phyloP scores from a whole-genome alignment of 306 rosid genomes.

The Heteromeles arbutifolia region DNA sequence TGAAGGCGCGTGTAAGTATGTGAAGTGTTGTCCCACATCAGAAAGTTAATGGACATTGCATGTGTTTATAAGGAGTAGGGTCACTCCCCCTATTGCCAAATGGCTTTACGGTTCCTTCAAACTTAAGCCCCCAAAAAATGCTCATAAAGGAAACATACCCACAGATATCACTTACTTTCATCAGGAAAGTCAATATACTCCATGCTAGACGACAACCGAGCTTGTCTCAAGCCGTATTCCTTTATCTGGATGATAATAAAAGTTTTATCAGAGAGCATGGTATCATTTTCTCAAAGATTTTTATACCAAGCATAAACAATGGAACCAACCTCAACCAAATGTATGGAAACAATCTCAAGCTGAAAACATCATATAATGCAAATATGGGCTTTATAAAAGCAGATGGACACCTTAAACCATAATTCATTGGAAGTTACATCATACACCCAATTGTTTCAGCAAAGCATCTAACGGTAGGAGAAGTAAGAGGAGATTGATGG shows the following conservation, averaged over 20 bases:
- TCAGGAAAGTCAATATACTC: conserved; percentile 69
- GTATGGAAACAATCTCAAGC: background rate
- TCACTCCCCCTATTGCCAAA: too few species aligned
- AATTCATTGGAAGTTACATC: background rate
- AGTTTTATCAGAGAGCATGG: conserved; percentile 4
- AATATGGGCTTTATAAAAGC: background rate
- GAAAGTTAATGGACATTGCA: too few species aligned
- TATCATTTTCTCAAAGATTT: background rate
- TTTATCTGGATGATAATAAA: conserved; percentile 39
- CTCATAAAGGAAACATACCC: background rate
- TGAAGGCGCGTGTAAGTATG: too few species aligned
- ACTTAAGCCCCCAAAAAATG: background rate
- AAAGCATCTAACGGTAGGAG: background rate
- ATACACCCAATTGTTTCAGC: background rate
- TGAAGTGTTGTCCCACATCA: too few species aligned
- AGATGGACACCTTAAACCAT: background rate
- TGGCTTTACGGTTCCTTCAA: too few species aligned
- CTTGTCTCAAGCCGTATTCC: conserved; percentile 24
- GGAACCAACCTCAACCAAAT: background rate
- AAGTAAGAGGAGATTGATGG: background rate
- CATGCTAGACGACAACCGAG: conserved; percentile 15
- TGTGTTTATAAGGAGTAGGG: too few species aligned
- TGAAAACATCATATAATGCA: background rate
- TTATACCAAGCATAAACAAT: background rate
- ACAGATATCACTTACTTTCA: conserved; percentile 42